These are phyloP conservation scores for Avena insularis DNA, from an alignment of 176 grass and related monocot species.

Conservation along the genomic window DNA sequence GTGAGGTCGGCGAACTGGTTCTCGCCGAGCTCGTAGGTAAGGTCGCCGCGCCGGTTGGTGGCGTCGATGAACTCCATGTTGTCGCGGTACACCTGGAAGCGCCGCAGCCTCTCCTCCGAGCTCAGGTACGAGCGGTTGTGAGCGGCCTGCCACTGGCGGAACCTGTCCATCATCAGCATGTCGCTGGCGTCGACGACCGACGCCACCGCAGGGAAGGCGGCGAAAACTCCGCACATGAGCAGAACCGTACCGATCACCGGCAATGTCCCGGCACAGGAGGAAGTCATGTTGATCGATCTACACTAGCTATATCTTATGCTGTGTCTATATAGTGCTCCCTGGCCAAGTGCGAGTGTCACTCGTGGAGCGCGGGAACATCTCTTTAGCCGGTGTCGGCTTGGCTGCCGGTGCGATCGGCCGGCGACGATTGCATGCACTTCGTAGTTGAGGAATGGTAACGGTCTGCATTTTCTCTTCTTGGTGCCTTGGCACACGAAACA, in stretches of 20 bases:
- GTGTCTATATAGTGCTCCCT: no score
- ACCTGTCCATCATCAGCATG: slow-evolving; percentile 52
- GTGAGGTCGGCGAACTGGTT: slow-evolving; percentile 72
- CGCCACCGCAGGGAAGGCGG: not conserved
- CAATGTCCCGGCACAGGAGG: not conserved
- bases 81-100: slow-evolving; percentile 55
- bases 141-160: slow-evolving; percentile 35
- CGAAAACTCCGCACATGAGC: not conserved
- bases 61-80: slow-evolving; percentile 54
- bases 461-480: no score
- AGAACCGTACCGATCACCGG: not conserved
- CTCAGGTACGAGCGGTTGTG: slow-evolving; percentile 44
- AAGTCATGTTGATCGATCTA: no score
- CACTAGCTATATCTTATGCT: no score
- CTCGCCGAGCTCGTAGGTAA: slow-evolving; percentile 50
- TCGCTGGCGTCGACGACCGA: not conserved
- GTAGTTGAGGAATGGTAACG: no score
- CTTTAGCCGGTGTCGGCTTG: no score
- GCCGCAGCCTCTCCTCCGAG: slow-evolving; percentile 34
- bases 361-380: no score
- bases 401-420: no score
- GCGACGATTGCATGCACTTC: no score
- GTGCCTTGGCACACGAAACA: not conserved
- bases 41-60: slow-evolving; percentile 29
- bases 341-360: not conserved